A percentile compares a stretch with the other conserved stretches of the same genome.
phyloP scores from a whole-genome alignment of 495 filamentous ascomycete genomes.

The Podospora comata region DNA sequence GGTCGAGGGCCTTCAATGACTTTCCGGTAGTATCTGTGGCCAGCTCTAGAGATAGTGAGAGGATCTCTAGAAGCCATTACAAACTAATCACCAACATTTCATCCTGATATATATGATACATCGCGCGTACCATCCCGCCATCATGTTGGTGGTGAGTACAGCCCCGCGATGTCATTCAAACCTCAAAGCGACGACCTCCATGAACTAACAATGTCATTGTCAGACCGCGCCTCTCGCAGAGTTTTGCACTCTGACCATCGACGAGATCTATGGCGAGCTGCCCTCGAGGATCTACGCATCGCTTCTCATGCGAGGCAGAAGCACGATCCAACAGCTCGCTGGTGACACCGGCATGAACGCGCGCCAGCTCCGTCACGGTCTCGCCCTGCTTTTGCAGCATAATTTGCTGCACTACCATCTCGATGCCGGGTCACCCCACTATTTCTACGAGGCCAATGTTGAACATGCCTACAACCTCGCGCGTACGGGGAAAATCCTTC shows the following conservation, averaged over 20 bases:
- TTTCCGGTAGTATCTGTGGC: constrained; percentile 60
- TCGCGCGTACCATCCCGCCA: constrained; percentile 15
- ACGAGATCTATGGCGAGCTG: constrained; percentile 84
- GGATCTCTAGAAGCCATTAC: constrained; percentile 60
- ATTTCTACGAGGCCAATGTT: constrained; percentile 77
- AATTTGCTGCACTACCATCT: constrained; percentile 76
- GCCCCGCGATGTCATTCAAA: constrained; percentile 20
- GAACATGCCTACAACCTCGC: constrained; percentile 72
- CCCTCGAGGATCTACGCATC: constrained; percentile 78
- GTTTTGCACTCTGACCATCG: constrained; percentile 84
- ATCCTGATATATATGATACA: constrained; percentile 9
- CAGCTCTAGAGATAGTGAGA: constrained; percentile 70
- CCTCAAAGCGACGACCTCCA: neutral
- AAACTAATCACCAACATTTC: constrained; percentile 16
- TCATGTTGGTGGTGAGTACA: constrained; percentile 42
- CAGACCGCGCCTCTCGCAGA: constrained; percentile 64
- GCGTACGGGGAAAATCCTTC: constrained; percentile 77
- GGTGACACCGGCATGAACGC: constrained; percentile 64
- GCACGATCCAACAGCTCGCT: constrained; percentile 62
- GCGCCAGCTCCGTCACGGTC: constrained; percentile 68
- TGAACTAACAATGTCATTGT: constrained; percentile 9
- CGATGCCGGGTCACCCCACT: constrained; percentile 57
- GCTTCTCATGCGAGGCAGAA: constrained; percentile 72
- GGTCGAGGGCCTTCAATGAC: constrained; percentile 44
- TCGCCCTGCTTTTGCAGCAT: constrained; percentile 82